A percentile compares a stretch with the other conserved stretches of the same genome.
These are phyloP conservation scores for Coemansia sp. DNA, from an alignment of 192 early-diverging fungal species.

Conservation along the genomic window DNA sequence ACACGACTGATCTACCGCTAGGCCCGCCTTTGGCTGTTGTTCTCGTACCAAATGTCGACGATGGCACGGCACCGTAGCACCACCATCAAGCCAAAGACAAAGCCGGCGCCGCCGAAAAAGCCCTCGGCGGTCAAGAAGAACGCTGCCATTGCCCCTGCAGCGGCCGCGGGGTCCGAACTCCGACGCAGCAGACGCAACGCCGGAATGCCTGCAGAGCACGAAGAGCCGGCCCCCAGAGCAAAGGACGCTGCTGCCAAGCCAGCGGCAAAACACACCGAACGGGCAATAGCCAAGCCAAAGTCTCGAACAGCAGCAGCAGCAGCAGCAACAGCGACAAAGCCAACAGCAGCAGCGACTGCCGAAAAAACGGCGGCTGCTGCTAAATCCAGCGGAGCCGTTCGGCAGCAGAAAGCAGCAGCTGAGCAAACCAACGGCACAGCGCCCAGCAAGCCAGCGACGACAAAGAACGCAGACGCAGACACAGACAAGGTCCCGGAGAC, in stretches of 20 bases:
- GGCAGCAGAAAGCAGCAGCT: background rate
- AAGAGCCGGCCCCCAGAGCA: background rate
- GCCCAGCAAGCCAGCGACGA: no score
- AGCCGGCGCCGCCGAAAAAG: background rate
- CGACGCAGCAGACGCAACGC: conserved; percentile 6
- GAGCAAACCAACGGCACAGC: no score
- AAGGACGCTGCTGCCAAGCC: conserved; percentile 3
- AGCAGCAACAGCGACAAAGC: conserved; percentile 5
- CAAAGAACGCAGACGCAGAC: background rate
- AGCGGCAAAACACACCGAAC: background rate
- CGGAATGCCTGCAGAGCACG: conserved; percentile 16
- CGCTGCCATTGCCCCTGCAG: conserved; percentile 9
- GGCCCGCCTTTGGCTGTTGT: background rate
- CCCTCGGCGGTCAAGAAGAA: background rate
- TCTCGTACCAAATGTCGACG: conserved; percentile 27
- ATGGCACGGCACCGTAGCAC: conserved; percentile 42
- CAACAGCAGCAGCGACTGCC: background rate
- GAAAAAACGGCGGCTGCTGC: background rate
- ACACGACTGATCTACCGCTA: no score
- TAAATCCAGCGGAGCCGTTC: background rate
- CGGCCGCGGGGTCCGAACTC: conserved; percentile 2
- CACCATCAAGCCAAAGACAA: conserved; percentile 2
- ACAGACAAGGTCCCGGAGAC: background rate
- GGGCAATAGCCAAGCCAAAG: conserved; percentile 9
- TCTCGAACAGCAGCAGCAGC: background rate